Conservation (phyloP, 2,329 filamentous ascomycete genomes). For the Zalaria obscura region DNA sequence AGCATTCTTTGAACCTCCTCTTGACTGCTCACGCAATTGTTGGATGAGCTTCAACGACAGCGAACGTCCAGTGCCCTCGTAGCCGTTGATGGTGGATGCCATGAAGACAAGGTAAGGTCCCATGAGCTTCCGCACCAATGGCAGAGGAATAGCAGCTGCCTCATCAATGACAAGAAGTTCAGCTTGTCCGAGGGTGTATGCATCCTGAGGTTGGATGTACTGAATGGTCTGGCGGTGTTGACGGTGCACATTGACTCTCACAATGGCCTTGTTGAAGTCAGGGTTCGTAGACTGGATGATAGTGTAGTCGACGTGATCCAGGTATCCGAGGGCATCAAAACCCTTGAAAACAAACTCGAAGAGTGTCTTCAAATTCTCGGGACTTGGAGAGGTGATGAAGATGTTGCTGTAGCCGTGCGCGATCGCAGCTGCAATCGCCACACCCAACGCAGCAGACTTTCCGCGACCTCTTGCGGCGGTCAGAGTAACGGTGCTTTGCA, state of each 20-base stretch:
- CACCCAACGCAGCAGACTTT: constrained; percentile 90
- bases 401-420: constrained; percentile 98
- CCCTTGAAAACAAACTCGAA: constrained; percentile 99
- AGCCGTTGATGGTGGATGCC: constrained; percentile 98
- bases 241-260: constrained; percentile 87
- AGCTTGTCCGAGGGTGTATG: constrained; percentile 86
- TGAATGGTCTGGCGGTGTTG: constrained; percentile 96
- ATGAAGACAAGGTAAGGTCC: constrained; percentile 97
- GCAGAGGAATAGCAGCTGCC: constrained; percentile 87
- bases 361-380: constrained; percentile 94
- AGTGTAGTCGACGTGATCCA: constrained; percentile 92
- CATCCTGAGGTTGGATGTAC: constrained; percentile 93
- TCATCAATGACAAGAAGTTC: constrained; percentile 95
- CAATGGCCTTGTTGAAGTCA: constrained; percentile 97
- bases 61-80: constrained; percentile 91
- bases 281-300: constrained; percentile 98
- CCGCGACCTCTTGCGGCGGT: constrained; percentile 90
- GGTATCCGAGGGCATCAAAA: constrained; percentile 85
- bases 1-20: constrained; percentile 44
- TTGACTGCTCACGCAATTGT: constrained; percentile 85
- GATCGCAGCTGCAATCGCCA: constrained; percentile 85
- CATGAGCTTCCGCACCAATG: constrained; percentile 84
- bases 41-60: constrained; percentile 94
- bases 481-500: constrained; percentile 83
- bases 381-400: constrained; percentile 94